phyloP scores from a whole-genome alignment of 2,329 filamentous ascomycete genomes.

The Chaetomiaceae sp. region DNA sequence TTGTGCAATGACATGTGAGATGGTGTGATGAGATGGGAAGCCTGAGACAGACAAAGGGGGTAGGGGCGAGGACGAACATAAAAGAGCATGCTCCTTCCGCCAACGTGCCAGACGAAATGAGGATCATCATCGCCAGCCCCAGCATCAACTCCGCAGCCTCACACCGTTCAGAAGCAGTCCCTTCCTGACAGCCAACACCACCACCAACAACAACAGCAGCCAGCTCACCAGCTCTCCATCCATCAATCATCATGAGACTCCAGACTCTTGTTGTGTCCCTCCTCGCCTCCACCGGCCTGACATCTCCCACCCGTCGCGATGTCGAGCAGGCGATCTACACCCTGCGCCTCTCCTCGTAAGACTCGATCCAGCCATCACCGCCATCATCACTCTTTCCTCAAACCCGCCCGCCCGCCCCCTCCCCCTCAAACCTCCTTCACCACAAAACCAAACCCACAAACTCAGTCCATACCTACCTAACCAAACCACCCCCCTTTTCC shows the following conservation, averaged over 20 bases:
- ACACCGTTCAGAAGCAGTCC: too few relatives aligned
- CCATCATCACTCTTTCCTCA: too few relatives aligned
- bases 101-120: background rate
- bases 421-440: too few relatives aligned
- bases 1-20: background rate
- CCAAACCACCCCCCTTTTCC: background rate
- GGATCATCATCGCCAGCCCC: background rate
- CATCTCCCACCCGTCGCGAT: constrained; percentile 18
- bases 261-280: constrained; percentile 20
- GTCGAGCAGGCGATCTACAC: constrained; percentile 20
- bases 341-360: constrained; percentile 27
- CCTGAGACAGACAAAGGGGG: too few relatives aligned
- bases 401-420: too few relatives aligned
- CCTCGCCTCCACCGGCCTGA: constrained; percentile 18
- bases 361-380: too few relatives aligned
- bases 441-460: background rate
- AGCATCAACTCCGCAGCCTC: too few relatives aligned
- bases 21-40: too few relatives aligned
- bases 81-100: constrained; percentile 6
- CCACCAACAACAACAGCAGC: background rate
- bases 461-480: background rate
- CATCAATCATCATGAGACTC: constrained; percentile 27
- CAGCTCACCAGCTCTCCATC: too few relatives aligned
- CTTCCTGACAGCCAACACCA: background rate
- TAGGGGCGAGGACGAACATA: background rate